These are phyloP conservation scores for Aspergillus fructus DNA, from an alignment of 2,329 filamentous ascomycete species.

Conservation along the genomic window DNA sequence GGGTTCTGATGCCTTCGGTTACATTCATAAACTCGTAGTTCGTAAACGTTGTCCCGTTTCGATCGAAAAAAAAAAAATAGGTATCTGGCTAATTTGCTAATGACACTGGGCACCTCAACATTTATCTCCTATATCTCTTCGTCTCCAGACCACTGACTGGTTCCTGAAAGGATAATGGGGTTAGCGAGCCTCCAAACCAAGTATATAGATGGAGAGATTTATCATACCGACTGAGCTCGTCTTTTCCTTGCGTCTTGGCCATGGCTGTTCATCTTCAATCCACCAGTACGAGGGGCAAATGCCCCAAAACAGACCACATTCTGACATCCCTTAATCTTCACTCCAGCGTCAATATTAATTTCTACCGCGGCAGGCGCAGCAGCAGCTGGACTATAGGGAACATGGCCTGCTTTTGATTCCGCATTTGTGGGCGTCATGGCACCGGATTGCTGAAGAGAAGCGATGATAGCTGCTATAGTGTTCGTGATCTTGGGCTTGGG, in stretches of 20 bases:
- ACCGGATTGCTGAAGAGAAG: conserved; percentile 20
- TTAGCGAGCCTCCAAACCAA: not conserved
- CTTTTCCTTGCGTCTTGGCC: conserved; percentile 13
- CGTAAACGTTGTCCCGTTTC: not conserved
- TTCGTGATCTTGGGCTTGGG: conserved; percentile 22
- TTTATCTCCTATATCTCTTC: not conserved
- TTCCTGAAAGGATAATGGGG: conserved; percentile 8
- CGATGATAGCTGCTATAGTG: conserved; percentile 25
- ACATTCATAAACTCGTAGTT: not conserved
- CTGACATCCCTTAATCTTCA: conserved; percentile 28
- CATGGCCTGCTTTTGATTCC: not conserved
- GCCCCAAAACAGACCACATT: conserved; percentile 28
- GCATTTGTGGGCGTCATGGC: not conserved
- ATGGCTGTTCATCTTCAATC: not conserved
- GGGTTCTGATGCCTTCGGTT: not conserved
- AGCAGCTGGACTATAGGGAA: not conserved
- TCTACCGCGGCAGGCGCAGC: conserved; percentile 12
- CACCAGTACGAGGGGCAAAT: not conserved
- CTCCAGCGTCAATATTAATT: conserved; percentile 29
- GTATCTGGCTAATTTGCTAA: not conserved
- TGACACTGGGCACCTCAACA: too few relatives aligned
- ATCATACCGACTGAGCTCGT: conserved; percentile 25
- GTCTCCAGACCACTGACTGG: not conserved
- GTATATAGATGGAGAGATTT: not conserved
- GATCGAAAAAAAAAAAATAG: not conserved